Evolutionary conservation across 2,329 filamentous ascomycete genomes (phyloP).

Genomic region (Madurella mycetomatis): DNA sequence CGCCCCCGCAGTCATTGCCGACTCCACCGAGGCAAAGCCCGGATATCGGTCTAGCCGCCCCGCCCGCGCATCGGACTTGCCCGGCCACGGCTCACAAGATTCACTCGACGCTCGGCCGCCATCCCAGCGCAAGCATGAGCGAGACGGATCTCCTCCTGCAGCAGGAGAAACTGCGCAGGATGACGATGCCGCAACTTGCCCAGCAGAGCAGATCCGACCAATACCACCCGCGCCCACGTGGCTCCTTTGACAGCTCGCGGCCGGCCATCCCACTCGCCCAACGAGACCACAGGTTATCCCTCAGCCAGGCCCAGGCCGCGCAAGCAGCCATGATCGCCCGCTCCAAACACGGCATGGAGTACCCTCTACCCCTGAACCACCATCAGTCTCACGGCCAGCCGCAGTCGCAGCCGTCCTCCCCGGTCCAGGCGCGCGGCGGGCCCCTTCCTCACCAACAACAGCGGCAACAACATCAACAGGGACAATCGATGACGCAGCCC

Average conservation of each 20-base stretch:
- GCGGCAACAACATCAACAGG: too few species aligned
- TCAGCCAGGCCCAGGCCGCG: constrained; percentile 37
- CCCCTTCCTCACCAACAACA: constrained; percentile 26
- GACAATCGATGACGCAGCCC: background rate
- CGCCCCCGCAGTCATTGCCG: constrained; percentile 29
- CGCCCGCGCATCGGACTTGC: constrained; percentile 28
- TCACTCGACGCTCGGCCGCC: constrained; percentile 38
- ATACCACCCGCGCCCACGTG: constrained; percentile 40
- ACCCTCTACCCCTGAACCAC: constrained; percentile 41
- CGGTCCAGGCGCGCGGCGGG: constrained; percentile 39
- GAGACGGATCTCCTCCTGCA: constrained; percentile 51
- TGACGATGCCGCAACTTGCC: constrained; percentile 44
- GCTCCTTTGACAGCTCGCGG: constrained; percentile 45
- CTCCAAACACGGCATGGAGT: background rate
- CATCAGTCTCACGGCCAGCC: constrained; percentile 46
- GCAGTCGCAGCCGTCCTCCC: constrained; percentile 47
- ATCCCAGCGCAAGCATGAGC: constrained; percentile 42
- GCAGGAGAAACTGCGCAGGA: constrained; percentile 54
- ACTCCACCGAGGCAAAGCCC: constrained; percentile 35
- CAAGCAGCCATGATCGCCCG: constrained; percentile 34
- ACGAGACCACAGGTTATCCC: constrained; percentile 46
- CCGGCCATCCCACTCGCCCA: constrained; percentile 38
- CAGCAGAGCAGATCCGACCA: constrained; percentile 32
- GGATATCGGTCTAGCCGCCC: constrained; percentile 38
- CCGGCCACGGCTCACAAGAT: constrained; percentile 33